These are phyloP conservation scores for Xylariaceae sp. DNA, from an alignment of 2,329 filamentous ascomycete species.

Conservation along the genomic window DNA sequence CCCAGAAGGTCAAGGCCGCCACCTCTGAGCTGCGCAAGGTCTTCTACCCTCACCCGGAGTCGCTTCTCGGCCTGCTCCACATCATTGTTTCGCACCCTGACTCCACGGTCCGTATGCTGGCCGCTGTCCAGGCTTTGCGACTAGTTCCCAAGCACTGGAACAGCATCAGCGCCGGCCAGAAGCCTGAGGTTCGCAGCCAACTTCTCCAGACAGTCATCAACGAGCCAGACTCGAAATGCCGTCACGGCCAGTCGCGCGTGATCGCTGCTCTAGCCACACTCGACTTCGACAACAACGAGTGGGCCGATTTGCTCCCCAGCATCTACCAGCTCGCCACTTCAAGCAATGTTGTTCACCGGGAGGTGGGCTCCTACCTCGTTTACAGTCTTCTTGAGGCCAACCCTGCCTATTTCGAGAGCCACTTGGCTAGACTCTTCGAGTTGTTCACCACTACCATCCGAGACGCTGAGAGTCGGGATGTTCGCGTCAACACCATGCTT, in stretches of 20 bases:
- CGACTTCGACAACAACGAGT: conserved; percentile 83
- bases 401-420: conserved; percentile 76
- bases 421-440: conserved; percentile 71
- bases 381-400: conserved; percentile 87
- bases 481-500: conserved; percentile 90
- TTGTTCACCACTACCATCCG: conserved; percentile 84
- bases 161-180: conserved; percentile 66
- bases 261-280: conserved; percentile 80
- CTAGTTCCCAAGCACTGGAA: conserved; percentile 84
- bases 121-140: conserved; percentile 82
- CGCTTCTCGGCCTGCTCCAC: conserved; percentile 80
- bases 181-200: conserved; percentile 72
- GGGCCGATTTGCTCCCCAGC: conserved; percentile 72
- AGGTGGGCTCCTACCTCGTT: conserved; percentile 88
- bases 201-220: conserved; percentile 78
- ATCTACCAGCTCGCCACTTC: conserved; percentile 76
- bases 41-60: conserved; percentile 82
- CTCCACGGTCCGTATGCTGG: conserved; percentile 74
- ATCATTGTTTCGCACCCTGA: conserved; percentile 75
- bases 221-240: conserved; percentile 69
- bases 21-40: conserved; percentile 87
- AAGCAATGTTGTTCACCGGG: conserved; percentile 69
- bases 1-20: conserved; percentile 80
- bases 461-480: conserved; percentile 84
- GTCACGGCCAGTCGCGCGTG: conserved; percentile 82